Conservation (phyloP, 352 stramenopile species). For the Globisporangium carolinianum region DNA sequence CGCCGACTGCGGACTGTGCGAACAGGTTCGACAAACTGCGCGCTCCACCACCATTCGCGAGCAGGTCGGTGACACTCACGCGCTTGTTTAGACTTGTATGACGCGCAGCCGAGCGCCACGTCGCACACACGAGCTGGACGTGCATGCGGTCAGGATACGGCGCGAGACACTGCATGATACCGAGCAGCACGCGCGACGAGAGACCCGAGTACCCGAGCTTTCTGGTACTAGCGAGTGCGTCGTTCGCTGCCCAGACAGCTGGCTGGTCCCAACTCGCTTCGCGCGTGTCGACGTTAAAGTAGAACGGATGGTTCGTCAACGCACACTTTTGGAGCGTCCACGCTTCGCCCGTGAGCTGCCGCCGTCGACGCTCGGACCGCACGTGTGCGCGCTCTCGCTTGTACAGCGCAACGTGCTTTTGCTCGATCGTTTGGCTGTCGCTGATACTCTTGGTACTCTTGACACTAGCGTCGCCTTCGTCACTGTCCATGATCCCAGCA, state of each 20-base stretch:
- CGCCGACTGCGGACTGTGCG: conserved; percentile 18
- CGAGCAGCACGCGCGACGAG: conserved; percentile 59
- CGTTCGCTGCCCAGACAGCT: conserved; percentile 79
- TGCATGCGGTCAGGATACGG: conserved; percentile 51
- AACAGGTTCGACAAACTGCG: conserved; percentile 23
- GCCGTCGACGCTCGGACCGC: conserved; percentile 42
- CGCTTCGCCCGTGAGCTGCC: conserved; percentile 45
- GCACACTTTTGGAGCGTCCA: conserved; percentile 59
- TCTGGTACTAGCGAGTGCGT: conserved; percentile 69
- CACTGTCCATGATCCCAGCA: conserved; percentile 28
- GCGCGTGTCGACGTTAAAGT: conserved; percentile 91
- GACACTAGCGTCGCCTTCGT: conserved; percentile 6
- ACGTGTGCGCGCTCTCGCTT: conserved; percentile 53
- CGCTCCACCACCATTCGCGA: conserved; percentile 8
- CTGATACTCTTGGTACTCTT: not conserved
- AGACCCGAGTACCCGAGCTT: conserved; percentile 73
- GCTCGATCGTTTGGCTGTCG: conserved; percentile 2
- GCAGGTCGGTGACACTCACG: conserved; percentile 43
- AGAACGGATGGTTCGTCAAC: conserved; percentile 83
- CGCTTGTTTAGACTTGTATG: conserved; percentile 41
- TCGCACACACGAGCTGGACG: conserved; percentile 42
- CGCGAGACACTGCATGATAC: conserved; percentile 82
- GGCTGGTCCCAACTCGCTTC: conserved; percentile 93
- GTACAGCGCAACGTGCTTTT: conserved; percentile 45
- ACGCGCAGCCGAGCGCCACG: conserved; percentile 37